These are phyloP conservation scores for Calocera viscosa DNA, from an alignment of 768 basidiomycete genomes.

Conservation along the genomic window DNA sequence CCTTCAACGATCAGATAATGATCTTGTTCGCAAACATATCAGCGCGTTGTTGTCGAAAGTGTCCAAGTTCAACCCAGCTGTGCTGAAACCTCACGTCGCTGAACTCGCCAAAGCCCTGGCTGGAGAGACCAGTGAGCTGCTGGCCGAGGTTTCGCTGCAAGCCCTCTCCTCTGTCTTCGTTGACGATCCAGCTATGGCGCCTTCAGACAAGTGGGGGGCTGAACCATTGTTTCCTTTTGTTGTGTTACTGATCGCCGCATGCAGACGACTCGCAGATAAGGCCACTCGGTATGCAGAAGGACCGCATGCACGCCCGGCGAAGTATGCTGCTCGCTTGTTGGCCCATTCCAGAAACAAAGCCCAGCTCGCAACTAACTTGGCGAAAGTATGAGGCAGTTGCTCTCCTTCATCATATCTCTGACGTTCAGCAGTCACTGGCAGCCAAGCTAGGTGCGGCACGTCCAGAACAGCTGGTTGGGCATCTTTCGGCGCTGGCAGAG, in stretches of 20 bases:
- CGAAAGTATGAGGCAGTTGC: constrained; percentile 42
- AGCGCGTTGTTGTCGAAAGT: constrained; percentile 31
- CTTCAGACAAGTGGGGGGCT: constrained; percentile 52
- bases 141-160: constrained; percentile 59
- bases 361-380: constrained; percentile 39
- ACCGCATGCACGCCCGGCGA: constrained; percentile 54
- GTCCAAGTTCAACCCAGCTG: constrained; percentile 59
- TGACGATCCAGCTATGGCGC: constrained; percentile 44
- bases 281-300: constrained; percentile 36
- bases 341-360: constrained; percentile 45
- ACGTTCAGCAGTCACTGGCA: constrained; percentile 41
- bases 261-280: constrained; percentile 31
- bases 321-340: constrained; percentile 71
- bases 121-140: constrained; percentile 40
- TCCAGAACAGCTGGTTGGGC: constrained; percentile 47
- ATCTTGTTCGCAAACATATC: neutral
- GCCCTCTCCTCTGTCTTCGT: constrained; percentile 57
- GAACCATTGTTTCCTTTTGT: too few relatives aligned
- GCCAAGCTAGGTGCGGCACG: constrained; percentile 36
- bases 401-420: neutral
- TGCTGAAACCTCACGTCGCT: constrained; percentile 61
- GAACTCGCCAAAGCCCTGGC: constrained; percentile 64
- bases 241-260: constrained; percentile 25
- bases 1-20: constrained; percentile 33
- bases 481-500: constrained; percentile 60